phyloP scores from a whole-genome alignment of 352 stramenopile genomes.

The Pythium sukuiense region DNA sequence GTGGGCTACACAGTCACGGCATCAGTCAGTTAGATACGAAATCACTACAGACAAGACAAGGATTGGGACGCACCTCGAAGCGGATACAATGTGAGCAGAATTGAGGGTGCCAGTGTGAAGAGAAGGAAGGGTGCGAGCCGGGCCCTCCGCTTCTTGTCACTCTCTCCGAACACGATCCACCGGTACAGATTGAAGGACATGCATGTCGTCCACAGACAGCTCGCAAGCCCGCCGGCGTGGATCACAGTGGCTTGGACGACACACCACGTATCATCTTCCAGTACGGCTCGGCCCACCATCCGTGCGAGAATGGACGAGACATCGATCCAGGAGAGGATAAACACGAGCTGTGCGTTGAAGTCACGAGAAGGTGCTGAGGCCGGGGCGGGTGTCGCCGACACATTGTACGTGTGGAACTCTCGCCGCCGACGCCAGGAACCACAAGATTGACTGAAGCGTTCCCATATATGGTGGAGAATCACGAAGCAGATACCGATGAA shows the following conservation, averaged over 20 bases:
- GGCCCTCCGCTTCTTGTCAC: slow-evolving; percentile 57
- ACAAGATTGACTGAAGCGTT: slow-evolving; percentile 27
- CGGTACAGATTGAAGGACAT: slow-evolving; percentile 83
- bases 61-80: slow-evolving; percentile 38
- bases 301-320: slow-evolving; percentile 50
- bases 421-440: slow-evolving; percentile 9
- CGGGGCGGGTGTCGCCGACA: neutral
- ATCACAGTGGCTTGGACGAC: slow-evolving; percentile 57
- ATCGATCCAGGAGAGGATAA: slow-evolving; percentile 74
- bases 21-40: neutral
- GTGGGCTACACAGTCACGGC: slow-evolving; percentile 33
- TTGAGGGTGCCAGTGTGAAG: slow-evolving; percentile 51
- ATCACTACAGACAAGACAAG: neutral
- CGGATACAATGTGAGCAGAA: slow-evolving; percentile 56
- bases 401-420: slow-evolving; percentile 15
- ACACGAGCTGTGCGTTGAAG: slow-evolving; percentile 69
- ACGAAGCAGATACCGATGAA: slow-evolving; percentile 66
- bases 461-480: slow-evolving; percentile 57
- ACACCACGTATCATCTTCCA: slow-evolving; percentile 48
- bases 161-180: slow-evolving; percentile 76
- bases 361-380: slow-evolving; percentile 21
- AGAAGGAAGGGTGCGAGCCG: slow-evolving; percentile 58
- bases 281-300: slow-evolving; percentile 50
- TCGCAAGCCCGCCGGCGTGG: slow-evolving; percentile 51
- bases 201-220: slow-evolving; percentile 74